Base-by-base conservation (phyloP, 2,329 filamentous ascomycete genomes). In the Hortaea werneckii region DNA sequence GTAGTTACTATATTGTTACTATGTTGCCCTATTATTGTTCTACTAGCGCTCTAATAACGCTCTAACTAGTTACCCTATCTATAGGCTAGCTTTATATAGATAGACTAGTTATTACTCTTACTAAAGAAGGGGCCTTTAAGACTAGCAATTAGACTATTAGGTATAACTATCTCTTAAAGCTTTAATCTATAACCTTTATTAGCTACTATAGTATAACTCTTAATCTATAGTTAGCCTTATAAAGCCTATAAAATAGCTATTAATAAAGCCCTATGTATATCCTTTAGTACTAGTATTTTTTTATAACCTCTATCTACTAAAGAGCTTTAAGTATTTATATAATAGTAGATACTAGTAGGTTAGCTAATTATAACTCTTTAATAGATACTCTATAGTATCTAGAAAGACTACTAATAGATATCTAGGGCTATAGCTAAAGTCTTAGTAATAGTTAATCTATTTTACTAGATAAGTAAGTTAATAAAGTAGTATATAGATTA, bases 191-290 rank as follows among this genome's bases (percentile, higher is more conserved):
- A 9, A n/a, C 7, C 20, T 27, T 41, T 41, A 9, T 20, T 41
- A 28, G 3, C 39, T 8, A 8, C 12, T 26, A 28, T 41, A 41
- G 13, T 28, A 41, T 28, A 5, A 28, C 28, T 41, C 7, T 28
- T 41, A 8, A 11, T 41, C 39, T 20, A 26, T 28, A 11, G n/a
- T 5, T 41, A 28, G 26, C n/a, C 39, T 20, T 28, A 7, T 8
- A 28, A 41, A n/a, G n/a, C n/a, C n/a, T n/a, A n/a, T n/a, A n/a
- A n/a, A n/a, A n/a, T n/a, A n/a, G n/a, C n/a, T n/a, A 28, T 41
- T 8, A 8, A 41, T 41, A 28, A 41, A 41, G 12, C 39, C 39
- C 39, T 28, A 41, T 41, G 29, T 41, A 41, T 41, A 41, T 20
- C 39, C 9, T 5, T 41, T 27, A 5, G 29, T 28, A 20, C 39